These are phyloP conservation scores for Talaromyces nanjingensis DNA, from an alignment of 495 filamentous ascomycete species.

Conservation along the genomic window DNA sequence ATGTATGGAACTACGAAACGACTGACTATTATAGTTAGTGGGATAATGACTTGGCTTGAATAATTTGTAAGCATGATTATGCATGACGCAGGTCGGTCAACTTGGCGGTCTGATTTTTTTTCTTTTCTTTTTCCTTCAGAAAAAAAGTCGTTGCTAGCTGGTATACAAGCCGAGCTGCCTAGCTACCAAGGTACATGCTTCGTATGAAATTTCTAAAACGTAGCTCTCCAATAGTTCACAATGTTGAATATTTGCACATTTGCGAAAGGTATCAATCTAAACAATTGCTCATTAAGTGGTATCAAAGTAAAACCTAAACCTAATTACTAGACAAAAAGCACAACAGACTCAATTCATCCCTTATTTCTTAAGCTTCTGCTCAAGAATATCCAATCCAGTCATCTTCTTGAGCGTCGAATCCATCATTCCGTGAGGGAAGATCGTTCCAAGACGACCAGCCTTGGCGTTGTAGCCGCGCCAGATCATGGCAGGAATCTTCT, in stretches of 20 bases:
- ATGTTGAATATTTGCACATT: too few species aligned
- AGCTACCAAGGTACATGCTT: too few species aligned
- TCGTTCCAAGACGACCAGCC: not conserved
- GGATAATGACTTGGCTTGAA: not conserved
- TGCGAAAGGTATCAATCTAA: not conserved
- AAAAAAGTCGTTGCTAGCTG: not conserved
- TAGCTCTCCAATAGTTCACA: too few species aligned
- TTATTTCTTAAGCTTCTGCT: slow-evolving; percentile 6
- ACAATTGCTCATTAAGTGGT: not conserved
- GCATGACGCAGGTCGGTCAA: not conserved
- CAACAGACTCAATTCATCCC: not conserved
- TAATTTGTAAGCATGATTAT: not conserved
- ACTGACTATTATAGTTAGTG: not conserved
- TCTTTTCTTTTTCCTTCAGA: not conserved
- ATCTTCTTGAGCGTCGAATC: slow-evolving; percentile 4
- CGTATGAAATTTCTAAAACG: too few species aligned
- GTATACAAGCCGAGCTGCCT: not conserved
- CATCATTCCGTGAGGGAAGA: slow-evolving; percentile 7
- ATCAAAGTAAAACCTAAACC: not conserved
- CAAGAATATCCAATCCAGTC: slow-evolving; percentile 6
- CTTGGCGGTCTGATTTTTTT: not conserved
- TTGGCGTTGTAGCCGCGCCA: slow-evolving; percentile 2
- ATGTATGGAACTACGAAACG: not conserved
- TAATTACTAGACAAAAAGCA: not conserved
- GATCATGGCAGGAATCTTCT: slow-evolving; percentile 2